Conservation (phyloP, 106 monocot species). For the Narthecium ossifragum region DNA sequence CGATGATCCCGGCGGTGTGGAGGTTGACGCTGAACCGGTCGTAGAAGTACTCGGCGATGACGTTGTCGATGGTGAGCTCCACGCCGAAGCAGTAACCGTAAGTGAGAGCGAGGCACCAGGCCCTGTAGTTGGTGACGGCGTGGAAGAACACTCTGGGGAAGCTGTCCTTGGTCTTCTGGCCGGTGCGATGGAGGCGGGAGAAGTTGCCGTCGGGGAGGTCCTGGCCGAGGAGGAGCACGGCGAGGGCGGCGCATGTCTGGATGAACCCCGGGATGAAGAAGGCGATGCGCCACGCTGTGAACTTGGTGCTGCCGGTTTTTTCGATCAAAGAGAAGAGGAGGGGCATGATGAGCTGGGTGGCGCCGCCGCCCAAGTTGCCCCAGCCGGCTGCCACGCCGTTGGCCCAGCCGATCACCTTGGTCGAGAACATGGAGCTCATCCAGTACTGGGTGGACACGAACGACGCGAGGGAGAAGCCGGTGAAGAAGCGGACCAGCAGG, state of each 20-base stretch:
- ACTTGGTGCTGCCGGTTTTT: conserved; percentile 35
- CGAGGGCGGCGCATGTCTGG: conserved; percentile 36
- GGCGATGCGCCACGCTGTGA: conserved; percentile 65
- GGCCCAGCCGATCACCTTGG: conserved; percentile 54
- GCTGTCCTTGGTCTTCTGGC: conserved; percentile 46
- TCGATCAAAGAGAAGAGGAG: conserved; percentile 50
- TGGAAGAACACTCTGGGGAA: conserved; percentile 44
- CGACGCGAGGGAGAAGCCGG: conserved; percentile 77
- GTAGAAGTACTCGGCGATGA: conserved; percentile 79
- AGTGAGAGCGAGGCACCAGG: conserved; percentile 51
- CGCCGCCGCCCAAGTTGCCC: conserved; percentile 94
- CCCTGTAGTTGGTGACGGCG: conserved; percentile 57
- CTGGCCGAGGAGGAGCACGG: conserved; percentile 50
- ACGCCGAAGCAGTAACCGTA: conserved; percentile 74
- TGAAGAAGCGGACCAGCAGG: conserved; percentile 62
- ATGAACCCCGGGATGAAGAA: conserved; percentile 59
- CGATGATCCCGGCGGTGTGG: conserved; percentile 52
- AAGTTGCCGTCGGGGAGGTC: conserved; percentile 70
- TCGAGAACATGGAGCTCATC: conserved; percentile 95
- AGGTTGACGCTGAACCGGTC: conserved; percentile 63
- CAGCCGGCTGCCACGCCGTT: conserved; percentile 81
- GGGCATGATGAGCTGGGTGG: conserved; percentile 76
- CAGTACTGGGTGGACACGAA: conserved; percentile 87
- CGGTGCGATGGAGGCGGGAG: conserved; percentile 34
- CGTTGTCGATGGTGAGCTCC: conserved; percentile 68